A percentile compares a stretch with the other conserved stretches of the same genome.
These are phyloP conservation scores for Heritiera fomes DNA, from an alignment of 345 rosid species.

Conservation along the genomic window DNA sequence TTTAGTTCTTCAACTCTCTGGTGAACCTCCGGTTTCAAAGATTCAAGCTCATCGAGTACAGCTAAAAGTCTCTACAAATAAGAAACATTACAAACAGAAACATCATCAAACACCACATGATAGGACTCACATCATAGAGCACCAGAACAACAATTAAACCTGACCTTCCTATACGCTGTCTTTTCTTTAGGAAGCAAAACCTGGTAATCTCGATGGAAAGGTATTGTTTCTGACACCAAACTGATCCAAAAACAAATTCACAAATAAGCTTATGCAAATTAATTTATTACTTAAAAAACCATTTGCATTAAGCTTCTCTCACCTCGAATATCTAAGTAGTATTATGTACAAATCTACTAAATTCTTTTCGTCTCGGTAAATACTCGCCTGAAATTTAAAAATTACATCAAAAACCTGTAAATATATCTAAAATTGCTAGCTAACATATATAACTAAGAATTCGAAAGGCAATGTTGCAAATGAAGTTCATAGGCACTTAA, in stretches of 20 bases:
- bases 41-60: conserved; percentile 80
- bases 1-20: conserved; percentile 54
- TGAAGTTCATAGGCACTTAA: neutral
- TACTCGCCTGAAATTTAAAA: conserved; percentile 55
- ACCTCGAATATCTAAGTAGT: conserved; percentile 94
- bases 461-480: neutral
- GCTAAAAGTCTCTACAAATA: conserved; percentile 57
- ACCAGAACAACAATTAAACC: conserved; percentile 21
- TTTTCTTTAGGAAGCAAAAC: conserved; percentile 56
- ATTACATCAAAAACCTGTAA: neutral
- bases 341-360: conserved; percentile 88
- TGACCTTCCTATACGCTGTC: conserved; percentile 66
- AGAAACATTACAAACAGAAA: conserved; percentile 19
- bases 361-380: conserved; percentile 84
- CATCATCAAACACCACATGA: neutral
- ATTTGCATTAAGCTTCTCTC: conserved; percentile 13
- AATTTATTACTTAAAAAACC: neutral
- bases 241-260: conserved; percentile 37
- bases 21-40: conserved; percentile 70
- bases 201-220: conserved; percentile 83
- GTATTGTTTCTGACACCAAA: conserved; percentile 95
- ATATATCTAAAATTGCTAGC: conserved; percentile 10
- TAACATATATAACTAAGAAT: neutral
- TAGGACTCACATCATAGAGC: neutral
- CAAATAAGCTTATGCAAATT: conserved; percentile 17